These are phyloP conservation scores for Golubevia sp. DNA, from an alignment of 1,284 basidiomycete species.

Conservation along the genomic window DNA sequence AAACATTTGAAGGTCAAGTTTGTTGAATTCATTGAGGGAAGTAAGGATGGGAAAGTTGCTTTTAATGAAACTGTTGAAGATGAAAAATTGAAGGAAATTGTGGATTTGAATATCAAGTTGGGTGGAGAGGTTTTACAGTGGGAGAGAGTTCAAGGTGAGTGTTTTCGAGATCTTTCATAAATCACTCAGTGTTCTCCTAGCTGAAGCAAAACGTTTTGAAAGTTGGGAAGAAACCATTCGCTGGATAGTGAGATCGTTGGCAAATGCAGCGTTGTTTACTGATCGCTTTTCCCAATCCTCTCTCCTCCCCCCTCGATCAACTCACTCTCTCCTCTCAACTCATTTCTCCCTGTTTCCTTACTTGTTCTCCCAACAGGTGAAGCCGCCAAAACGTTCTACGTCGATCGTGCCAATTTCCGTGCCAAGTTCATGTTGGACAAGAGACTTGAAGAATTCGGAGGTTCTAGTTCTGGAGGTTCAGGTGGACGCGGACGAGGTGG, in stretches of 20 bases:
- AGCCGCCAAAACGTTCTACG: slow-evolving; percentile 37
- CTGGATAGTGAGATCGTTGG: too few relatives aligned
- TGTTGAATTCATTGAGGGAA: slow-evolving; percentile 55
- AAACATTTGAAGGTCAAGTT: slow-evolving; percentile 12
- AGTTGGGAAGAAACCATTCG: too few relatives aligned
- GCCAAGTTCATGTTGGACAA: slow-evolving; percentile 44
- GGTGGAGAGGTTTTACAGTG: slow-evolving; percentile 47
- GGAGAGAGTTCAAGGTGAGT: slow-evolving; percentile 22
- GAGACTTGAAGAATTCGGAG: background rate
- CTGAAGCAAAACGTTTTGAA: too few relatives aligned
- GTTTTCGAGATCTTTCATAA: background rate
- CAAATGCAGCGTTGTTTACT: too few relatives aligned
- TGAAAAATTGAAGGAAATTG: slow-evolving; percentile 48
- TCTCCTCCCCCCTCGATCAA: background rate
- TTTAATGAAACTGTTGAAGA: slow-evolving; percentile 53
- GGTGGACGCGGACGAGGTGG: slow-evolving; percentile 4
- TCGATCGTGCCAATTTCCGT: slow-evolving; percentile 58
- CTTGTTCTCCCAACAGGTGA: slow-evolving; percentile 31
- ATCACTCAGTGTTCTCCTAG: too few relatives aligned
- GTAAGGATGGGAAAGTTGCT: slow-evolving; percentile 49
- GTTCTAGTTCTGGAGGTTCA: background rate
- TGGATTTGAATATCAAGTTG: slow-evolving; percentile 44
- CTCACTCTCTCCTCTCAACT: background rate
- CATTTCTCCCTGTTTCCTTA: background rate
- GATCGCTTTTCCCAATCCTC: background rate